Conservation (phyloP, 345 rosid genomes). For the Salix purpurea region DNA sequence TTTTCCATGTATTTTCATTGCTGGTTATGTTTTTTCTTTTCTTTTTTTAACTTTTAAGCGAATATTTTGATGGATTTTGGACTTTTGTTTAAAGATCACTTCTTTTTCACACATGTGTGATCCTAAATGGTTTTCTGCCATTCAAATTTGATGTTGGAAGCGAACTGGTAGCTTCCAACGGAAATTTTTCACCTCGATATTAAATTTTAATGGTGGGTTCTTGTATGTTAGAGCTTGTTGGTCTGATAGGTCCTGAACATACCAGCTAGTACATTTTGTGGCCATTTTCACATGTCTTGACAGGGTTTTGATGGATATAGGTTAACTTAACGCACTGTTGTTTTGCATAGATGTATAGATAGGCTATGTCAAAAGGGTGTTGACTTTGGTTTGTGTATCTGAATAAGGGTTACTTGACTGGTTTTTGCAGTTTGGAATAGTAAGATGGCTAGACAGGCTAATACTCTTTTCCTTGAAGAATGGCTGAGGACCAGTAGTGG, state of each 20-base stretch:
- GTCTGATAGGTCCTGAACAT: not conserved
- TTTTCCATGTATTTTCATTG: not conserved
- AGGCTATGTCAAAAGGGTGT: not conserved
- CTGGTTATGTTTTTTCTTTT: not conserved
- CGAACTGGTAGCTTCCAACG: not conserved
- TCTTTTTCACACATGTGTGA: not conserved
- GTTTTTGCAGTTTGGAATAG: conserved; percentile 1
- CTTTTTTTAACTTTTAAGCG: not conserved
- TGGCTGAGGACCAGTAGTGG: conserved; percentile 56
- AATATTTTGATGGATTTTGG: not conserved
- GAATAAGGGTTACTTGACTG: not conserved
- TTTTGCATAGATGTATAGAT: not conserved
- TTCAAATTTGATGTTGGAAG: not conserved
- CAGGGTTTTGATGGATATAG: not conserved
- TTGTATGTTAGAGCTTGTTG: not conserved
- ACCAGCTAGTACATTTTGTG: not conserved
- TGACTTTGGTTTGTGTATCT: not conserved
- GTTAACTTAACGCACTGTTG: not conserved
- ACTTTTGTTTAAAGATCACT: not conserved
- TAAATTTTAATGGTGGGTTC: not conserved
- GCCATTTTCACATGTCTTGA: not conserved
- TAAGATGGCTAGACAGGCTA: conserved; percentile 60
- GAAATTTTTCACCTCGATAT: not conserved
- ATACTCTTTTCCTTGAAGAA: conserved; percentile 62
- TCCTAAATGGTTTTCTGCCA: not conserved